These are phyloP conservation scores for Pseudoneurospora amorphoporcata DNA, from an alignment of 495 filamentous ascomycete species.

Conservation along the genomic window DNA sequence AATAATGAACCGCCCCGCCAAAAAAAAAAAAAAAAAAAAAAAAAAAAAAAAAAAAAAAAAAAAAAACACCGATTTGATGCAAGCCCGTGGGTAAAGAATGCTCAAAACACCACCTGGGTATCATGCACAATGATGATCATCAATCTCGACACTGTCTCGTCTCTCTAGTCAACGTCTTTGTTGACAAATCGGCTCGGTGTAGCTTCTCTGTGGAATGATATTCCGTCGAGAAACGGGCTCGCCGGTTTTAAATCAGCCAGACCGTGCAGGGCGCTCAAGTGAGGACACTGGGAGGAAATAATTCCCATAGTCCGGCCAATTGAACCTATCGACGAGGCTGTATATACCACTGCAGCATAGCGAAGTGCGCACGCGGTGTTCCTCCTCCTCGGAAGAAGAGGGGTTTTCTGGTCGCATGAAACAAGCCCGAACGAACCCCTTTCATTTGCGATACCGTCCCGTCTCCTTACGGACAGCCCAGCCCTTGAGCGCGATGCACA, in stretches of 20 bases:
- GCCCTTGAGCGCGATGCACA: slow-evolving; percentile 77
- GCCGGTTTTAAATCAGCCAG: neutral
- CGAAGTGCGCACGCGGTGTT: neutral
- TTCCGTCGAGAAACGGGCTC: neutral
- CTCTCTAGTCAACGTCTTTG: neutral
- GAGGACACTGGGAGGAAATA: neutral
- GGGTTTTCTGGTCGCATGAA: neutral
- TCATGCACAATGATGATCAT: neutral
- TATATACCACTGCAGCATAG: neutral
- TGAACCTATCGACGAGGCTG: neutral
- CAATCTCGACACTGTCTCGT: neutral
- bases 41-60: neutral
- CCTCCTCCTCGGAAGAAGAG: neutral
- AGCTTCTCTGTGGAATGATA: neutral
- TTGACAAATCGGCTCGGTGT: neutral
- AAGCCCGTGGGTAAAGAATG: neutral
- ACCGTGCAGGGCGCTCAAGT: neutral
- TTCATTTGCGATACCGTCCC: neutral
- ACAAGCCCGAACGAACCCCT: neutral
- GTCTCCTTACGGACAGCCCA: slow-evolving; percentile 65
- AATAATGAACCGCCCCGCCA: neutral
- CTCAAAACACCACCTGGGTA: neutral
- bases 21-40: neutral
- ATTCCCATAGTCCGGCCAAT: neutral
- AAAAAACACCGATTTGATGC: neutral